A percentile compares a stretch with the other conserved stretches of the same genome.
These are phyloP conservation scores for Paracamarosporium sp. DNA, from an alignment of 2,329 filamentous ascomycete species.

Conservation along the genomic window DNA sequence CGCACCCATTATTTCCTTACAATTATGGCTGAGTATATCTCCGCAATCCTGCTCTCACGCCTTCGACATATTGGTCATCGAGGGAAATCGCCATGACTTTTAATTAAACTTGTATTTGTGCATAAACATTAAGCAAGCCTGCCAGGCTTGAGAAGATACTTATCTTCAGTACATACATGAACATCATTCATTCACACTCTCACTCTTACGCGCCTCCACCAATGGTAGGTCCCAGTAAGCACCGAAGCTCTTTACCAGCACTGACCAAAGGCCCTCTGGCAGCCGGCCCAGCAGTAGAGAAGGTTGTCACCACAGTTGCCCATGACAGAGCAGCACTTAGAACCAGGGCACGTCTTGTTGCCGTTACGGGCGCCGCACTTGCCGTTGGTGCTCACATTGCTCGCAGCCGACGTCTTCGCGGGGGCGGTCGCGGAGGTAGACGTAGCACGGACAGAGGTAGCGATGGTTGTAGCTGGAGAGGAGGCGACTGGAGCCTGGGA, in stretches of 20 bases:
- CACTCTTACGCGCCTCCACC: neutral
- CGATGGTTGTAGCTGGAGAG: neutral
- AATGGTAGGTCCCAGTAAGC: too few relatives aligned
- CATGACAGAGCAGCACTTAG: neutral
- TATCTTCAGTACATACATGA: neutral
- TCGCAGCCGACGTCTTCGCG: neutral
- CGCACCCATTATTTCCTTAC: neutral
- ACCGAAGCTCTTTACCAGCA: neutral
- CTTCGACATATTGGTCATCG: neutral
- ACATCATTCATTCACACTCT: neutral
- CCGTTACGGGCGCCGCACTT: neutral
- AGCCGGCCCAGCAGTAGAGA: neutral
- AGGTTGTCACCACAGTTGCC: neutral
- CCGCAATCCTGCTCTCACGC: neutral
- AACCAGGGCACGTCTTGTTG: neutral
- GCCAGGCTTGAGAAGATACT: neutral
- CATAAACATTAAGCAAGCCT: neutral
- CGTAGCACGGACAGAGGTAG: neutral
- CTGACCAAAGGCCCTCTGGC: constrained; percentile 1
- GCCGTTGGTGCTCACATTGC: constrained; percentile 7
- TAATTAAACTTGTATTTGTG: neutral
- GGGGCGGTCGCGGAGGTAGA: neutral
- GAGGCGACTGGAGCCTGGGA: neutral
- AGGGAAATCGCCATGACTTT: neutral
- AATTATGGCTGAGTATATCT: neutral